Evolutionary conservation across 805 yeast species (phyloP), one percentile per base, ranked within the genome.

Genomic region (Nakazawaea molendinolei): DNA sequence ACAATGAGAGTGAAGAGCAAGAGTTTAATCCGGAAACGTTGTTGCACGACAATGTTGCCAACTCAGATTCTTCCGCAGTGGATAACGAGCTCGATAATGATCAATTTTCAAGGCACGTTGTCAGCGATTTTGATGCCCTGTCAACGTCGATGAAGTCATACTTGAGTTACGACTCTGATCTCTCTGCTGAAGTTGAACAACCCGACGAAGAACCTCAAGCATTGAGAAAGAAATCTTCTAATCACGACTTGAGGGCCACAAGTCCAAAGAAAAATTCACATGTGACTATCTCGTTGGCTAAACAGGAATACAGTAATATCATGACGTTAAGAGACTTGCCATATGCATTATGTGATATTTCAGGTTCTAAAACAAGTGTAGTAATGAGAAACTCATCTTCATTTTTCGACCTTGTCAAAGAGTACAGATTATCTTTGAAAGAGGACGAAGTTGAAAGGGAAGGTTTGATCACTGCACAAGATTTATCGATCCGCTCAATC

Each of bases 131-230:
- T n/a, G 27, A 7, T 23, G 24, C 12, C 24, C 8, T 18, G 13
- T 12, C 8, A 5, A 31, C n/a, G 7, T 10, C 76, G 1, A 45
- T 54, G 3, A 63, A 63, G 40, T 77, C 83, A 1, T 76, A 75
- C 45, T 44, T 76, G 32, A 72, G 80, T 26, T 78, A 77, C 43
- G 82, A 77, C 49, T 76, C 83, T 1, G 71, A 69, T 1, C 57
- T 69, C 28, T 72, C 80, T 5, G 36, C 14, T 21, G 24, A 35
- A 41, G 23, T 8, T 12, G 25, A 33, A 10, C 18, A 19, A 5
- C 29, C 37, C 2, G 34, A 36, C 7, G 42, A 42, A 10, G 53
- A 45, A 4, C 45, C 36, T 5, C 27, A 23, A 2, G 39, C 39
- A 22, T 58, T 70, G 43, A 58, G 52, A 38, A 78, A 77, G 53